Evolutionary conservation across 2,329 filamentous ascomycete genomes (phyloP).

Genomic region (Domatiomyces catenatus): DNA sequence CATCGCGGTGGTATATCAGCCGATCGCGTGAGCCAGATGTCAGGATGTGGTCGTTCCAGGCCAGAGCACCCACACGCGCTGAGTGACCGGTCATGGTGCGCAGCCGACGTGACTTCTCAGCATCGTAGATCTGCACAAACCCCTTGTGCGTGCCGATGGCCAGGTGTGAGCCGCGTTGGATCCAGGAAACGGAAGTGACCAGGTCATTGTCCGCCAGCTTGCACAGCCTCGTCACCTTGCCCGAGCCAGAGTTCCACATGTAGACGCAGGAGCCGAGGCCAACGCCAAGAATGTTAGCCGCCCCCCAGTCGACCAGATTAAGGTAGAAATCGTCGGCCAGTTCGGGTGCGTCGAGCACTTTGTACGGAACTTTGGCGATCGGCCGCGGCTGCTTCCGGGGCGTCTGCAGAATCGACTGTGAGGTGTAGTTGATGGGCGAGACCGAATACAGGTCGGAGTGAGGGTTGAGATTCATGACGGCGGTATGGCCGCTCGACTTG

Average conservation of each 20-base stretch:
- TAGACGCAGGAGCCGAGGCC: slow-evolving; percentile 88
- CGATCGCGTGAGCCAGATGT: slow-evolving; percentile 90
- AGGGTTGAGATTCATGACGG: slow-evolving; percentile 76
- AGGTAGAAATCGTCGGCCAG: slow-evolving; percentile 95
- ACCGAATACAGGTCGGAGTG: slow-evolving; percentile 88
- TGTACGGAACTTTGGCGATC: slow-evolving; percentile 93
- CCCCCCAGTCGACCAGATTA: slow-evolving; percentile 95
- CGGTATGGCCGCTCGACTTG: slow-evolving; percentile 29
- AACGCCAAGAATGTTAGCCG: slow-evolving; percentile 82
- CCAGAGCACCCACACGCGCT: slow-evolving; percentile 77
- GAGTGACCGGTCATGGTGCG: slow-evolving; percentile 96
- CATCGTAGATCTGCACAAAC: slow-evolving; percentile 94
- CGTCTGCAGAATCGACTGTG: slow-evolving; percentile 82
- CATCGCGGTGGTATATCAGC: slow-evolving; percentile 87
- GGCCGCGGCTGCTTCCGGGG: slow-evolving; percentile 76
- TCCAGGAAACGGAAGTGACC: slow-evolving; percentile 96
- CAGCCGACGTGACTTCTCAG: slow-evolving; percentile 66
- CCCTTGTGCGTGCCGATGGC: slow-evolving; percentile 92
- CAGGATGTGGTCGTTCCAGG: slow-evolving; percentile 96
- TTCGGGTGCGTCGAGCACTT: slow-evolving; percentile 91
- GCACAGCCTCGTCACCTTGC: slow-evolving; percentile 84
- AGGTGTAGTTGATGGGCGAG: slow-evolving; percentile 82
- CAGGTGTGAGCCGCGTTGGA: slow-evolving; percentile 88
- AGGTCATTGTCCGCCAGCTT: slow-evolving; percentile 72
- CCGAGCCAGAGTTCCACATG: slow-evolving; percentile 92